phyloP scores from a whole-genome alignment of 768 basidiomycete genomes.

The Phanerochaete sordida region DNA sequence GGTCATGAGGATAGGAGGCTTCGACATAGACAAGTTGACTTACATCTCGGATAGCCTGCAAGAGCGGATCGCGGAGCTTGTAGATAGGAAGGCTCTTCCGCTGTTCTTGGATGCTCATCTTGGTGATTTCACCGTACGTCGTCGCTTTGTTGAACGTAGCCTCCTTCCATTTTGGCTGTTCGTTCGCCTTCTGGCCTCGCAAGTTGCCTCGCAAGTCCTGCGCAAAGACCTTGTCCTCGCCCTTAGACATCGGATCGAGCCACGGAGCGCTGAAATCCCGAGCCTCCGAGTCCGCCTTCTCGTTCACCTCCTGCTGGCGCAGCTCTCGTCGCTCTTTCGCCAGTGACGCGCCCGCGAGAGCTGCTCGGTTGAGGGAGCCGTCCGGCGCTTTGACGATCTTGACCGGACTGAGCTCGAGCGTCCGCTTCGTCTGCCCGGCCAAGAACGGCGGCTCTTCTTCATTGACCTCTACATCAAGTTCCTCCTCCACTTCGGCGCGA shows the following conservation, averaged over 20 bases:
- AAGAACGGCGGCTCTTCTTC: constrained; percentile 97
- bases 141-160: constrained; percentile 93
- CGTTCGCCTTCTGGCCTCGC: constrained; percentile 78
- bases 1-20: constrained; percentile 2
- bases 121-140: constrained; percentile 92
- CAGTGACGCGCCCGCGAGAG: constrained; percentile 87
- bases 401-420: constrained; percentile 92
- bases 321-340: constrained; percentile 95
- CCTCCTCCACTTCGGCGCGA: constrained; percentile 89
- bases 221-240: constrained; percentile 84
- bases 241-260: constrained; percentile 96
- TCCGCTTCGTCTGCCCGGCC: constrained; percentile 93
- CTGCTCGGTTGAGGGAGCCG: constrained; percentile 93
- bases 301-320: constrained; percentile 91
- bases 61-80: constrained; percentile 86
- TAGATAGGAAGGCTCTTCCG: constrained; percentile 89
- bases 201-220: constrained; percentile 85
- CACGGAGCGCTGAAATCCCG: constrained; percentile 95
- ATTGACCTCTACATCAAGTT: constrained; percentile 93
- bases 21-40: constrained; percentile 29
- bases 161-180: constrained; percentile 89
- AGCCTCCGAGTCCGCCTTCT: constrained; percentile 89
- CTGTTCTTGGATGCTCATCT: constrained; percentile 90
- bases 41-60: constrained; percentile 89
- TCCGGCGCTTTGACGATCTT: constrained; percentile 99